Evolutionary conservation across 2,329 filamentous ascomycete species (phyloP).

Genomic region (Aspergillus novoparasiticus): DNA sequence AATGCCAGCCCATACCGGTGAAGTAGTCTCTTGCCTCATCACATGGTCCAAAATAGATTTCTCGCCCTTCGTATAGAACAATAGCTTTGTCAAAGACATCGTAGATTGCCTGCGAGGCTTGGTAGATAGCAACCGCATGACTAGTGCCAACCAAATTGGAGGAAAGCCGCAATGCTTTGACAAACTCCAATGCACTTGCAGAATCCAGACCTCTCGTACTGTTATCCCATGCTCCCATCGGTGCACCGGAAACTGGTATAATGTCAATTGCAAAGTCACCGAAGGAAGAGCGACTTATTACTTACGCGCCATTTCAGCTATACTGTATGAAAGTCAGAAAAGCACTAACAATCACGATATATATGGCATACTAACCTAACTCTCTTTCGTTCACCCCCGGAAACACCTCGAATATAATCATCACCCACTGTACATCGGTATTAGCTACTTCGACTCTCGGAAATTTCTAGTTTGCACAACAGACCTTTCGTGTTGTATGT

Average conservation of each 20-base stretch:
- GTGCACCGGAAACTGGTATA: slow-evolving; percentile 35
- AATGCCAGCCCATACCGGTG: slow-evolving; percentile 68
- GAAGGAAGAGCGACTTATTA: neutral
- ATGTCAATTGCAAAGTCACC: slow-evolving; percentile 1
- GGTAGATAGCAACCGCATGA: slow-evolving; percentile 62
- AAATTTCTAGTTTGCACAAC: neutral
- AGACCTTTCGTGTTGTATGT: slow-evolving; percentile 50
- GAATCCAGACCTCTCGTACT: slow-evolving; percentile 57
- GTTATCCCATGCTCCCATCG: slow-evolving; percentile 49
- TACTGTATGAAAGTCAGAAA: slow-evolving; percentile 28
- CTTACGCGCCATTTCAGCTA: slow-evolving; percentile 42
- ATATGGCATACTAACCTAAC: slow-evolving; percentile 50
- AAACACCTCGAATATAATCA: slow-evolving; percentile 64
- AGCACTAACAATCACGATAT: neutral
- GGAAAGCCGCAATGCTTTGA: slow-evolving; percentile 53
- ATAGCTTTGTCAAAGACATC: slow-evolving; percentile 73
- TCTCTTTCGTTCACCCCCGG: slow-evolving; percentile 63
- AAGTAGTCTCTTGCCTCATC: slow-evolving; percentile 65
- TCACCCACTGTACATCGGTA: slow-evolving; percentile 40
- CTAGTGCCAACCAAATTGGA: slow-evolving; percentile 54
- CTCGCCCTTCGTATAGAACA: slow-evolving; percentile 73
- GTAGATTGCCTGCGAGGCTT: slow-evolving; percentile 54
- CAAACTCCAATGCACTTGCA: slow-evolving; percentile 62
- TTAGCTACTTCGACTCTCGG: slow-evolving; percentile 5
- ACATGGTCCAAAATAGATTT: slow-evolving; percentile 75